Percentiles rank a stretch among this genome's conserved stretches.
These are phyloP conservation scores for Raddia distichophylla DNA, from an alignment of 176 grass and related monocot genomes.

Conservation along the genomic window DNA sequence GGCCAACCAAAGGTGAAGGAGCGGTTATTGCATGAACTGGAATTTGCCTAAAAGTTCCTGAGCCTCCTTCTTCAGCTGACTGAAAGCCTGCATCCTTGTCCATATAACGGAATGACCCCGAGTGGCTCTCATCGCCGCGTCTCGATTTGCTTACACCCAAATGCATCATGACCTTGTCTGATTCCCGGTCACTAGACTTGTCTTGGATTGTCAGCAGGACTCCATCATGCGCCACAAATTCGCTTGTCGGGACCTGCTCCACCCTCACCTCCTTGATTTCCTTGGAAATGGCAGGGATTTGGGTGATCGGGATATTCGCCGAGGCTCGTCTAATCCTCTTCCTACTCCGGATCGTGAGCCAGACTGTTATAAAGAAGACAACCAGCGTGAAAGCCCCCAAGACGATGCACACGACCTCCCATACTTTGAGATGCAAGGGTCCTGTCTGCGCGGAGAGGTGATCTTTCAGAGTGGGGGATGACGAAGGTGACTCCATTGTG, in stretches of 20 bases:
- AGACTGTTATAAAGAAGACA: conserved; percentile 69
- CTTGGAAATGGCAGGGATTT: conserved; percentile 80
- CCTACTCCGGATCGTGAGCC: conserved; percentile 69
- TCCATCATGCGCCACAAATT: conserved; percentile 49
- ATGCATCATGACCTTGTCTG: conserved; percentile 68
- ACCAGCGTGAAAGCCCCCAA: conserved; percentile 75
- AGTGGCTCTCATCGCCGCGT: conserved; percentile 76
- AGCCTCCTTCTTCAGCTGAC: conserved; percentile 75
- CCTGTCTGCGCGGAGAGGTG: conserved; percentile 72
- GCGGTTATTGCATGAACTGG: conserved; percentile 62
- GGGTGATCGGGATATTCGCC: conserved; percentile 64
- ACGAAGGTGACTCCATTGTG: conserved; percentile 39
- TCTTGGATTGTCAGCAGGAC: conserved; percentile 64
- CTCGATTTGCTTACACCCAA: conserved; percentile 72
- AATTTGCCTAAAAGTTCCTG: conserved; percentile 57
- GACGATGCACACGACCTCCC: conserved; percentile 80
- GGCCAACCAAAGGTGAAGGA: conserved; percentile 80
- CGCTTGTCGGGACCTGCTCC: conserved; percentile 61
- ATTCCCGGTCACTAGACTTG: conserved; percentile 61
- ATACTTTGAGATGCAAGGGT: conserved; percentile 89
- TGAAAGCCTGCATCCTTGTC: conserved; percentile 72
- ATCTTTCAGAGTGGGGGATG: conserved; percentile 71
- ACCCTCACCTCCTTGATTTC: conserved; percentile 93
- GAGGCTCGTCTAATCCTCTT: conserved; percentile 66
- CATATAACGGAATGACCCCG: conserved; percentile 86